Percentiles rank a stretch among this genome's conserved stretches.
phyloP scores from a whole-genome alignment of 208 protist genomes.

The Trypanosoma avium region DNA sequence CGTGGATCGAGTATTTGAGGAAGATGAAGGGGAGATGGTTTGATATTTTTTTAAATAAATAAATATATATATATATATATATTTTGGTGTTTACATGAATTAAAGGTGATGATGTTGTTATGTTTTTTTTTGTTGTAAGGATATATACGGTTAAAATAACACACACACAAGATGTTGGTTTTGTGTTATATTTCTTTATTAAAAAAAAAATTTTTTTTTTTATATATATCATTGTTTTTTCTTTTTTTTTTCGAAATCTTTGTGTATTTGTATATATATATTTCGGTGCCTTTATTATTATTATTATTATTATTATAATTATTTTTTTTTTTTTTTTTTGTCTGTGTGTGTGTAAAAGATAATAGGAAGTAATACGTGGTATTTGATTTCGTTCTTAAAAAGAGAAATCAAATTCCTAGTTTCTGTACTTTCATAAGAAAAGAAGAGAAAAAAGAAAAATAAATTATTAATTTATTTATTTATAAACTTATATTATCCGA shows the following conservation, averaged over 20 bases:
- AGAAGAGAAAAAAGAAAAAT: neutral
- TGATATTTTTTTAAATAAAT: too few relatives aligned
- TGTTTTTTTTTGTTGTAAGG: too few relatives aligned
- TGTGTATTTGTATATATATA: conserved; percentile 1
- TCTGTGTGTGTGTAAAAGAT: neutral
- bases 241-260: neutral
- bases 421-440: neutral
- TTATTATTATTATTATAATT: neutral
- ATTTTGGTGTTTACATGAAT: neutral
- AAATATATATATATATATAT: neutral
- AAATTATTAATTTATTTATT: neutral
- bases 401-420: too few relatives aligned
- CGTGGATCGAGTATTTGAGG: conserved; percentile 63
- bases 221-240: neutral
- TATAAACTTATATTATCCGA: neutral
- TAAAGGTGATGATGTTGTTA: neutral
- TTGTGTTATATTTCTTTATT: conserved; percentile 3
- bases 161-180: too few relatives aligned
- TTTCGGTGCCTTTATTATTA: conserved; percentile 1
- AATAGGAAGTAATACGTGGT: neutral
- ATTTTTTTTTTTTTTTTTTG: conserved; percentile 17
- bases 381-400: neutral
- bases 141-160: too few relatives aligned
- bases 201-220: neutral
- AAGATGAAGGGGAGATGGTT: neutral